These are phyloP conservation scores for Carex parvula DNA, from an alignment of 176 grass and related monocot genomes.

Conservation along the genomic window DNA sequence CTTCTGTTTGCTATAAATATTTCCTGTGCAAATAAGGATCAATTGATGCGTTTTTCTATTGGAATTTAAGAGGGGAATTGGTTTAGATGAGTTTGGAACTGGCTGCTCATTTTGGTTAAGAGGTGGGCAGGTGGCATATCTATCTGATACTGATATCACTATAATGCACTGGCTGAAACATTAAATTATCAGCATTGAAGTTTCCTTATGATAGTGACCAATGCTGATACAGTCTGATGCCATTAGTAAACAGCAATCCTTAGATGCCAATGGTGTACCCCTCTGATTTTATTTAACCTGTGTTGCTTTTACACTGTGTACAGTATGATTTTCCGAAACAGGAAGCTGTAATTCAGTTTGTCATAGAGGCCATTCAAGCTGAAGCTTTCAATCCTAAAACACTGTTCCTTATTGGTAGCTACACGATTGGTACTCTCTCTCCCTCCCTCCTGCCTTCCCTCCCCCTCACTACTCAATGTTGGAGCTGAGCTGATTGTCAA, in stretches of 20 bases:
- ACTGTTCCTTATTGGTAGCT: slow-evolving; percentile 92
- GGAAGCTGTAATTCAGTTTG: slow-evolving; percentile 81
- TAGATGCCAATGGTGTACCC: not conserved
- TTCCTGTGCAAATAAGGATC: slow-evolving; percentile 7
- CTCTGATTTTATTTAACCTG: not conserved
- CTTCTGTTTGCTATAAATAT: not conserved
- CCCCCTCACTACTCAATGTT: not conserved
- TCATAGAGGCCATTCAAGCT: slow-evolving; percentile 96
- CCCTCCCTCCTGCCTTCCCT: not conserved
- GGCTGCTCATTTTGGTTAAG: not conserved
- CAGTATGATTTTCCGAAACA: slow-evolving; percentile 97
- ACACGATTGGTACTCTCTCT: slow-evolving; percentile 77
- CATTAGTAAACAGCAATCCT: not conserved
- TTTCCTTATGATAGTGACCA: not conserved
- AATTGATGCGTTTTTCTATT: slow-evolving; percentile 1
- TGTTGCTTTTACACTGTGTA: slow-evolving; percentile 16
- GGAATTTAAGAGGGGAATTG: not conserved
- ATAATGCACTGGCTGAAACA: not conserved
- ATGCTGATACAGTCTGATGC: not conserved
- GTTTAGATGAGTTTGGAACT: slow-evolving; percentile 15
- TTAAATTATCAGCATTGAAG: not conserved
- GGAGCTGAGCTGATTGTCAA: not conserved
- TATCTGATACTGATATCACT: not conserved
- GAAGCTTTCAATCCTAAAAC: slow-evolving; percentile 94
- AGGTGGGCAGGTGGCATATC: not conserved